Conservation (phyloP, 2,329 filamentous ascomycete species). For the Aspergillus alliaceus region DNA sequence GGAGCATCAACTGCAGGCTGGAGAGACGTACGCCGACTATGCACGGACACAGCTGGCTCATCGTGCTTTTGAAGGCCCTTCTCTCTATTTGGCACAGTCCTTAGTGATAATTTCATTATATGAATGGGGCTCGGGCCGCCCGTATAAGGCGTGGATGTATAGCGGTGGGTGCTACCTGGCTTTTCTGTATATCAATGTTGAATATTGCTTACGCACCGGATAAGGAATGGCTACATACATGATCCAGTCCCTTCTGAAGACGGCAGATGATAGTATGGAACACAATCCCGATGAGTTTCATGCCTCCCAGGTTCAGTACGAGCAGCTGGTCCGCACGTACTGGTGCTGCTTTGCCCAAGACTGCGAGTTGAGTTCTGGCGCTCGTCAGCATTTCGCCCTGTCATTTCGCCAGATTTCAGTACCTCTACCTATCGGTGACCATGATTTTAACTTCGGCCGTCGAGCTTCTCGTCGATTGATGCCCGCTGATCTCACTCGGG, state of each 20-base stretch:
- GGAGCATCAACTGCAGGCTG: constrained; percentile 22
- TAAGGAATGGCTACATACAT: constrained; percentile 41
- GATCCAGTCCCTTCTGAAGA: constrained; percentile 39
- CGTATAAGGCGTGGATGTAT: constrained; percentile 42
- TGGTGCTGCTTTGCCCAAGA: constrained; percentile 41
- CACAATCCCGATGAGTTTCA: constrained; percentile 35
- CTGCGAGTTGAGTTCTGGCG: constrained; percentile 38
- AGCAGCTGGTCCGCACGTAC: constrained; percentile 39
- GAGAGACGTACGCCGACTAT: constrained; percentile 34
- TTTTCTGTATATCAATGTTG: neutral
- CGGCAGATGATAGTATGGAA: constrained; percentile 39
- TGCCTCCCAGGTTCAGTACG: constrained; percentile 34
- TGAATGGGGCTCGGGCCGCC: constrained; percentile 37
- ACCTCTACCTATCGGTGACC: constrained; percentile 35
- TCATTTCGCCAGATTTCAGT: constrained; percentile 39
- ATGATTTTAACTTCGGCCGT: constrained; percentile 36
- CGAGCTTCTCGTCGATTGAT: constrained; percentile 24
- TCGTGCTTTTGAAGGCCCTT: constrained; percentile 34
- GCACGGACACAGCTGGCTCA: constrained; percentile 32
- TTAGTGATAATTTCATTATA: constrained; percentile 38
- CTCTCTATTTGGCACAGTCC: constrained; percentile 36
- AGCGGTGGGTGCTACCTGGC: constrained; percentile 25
- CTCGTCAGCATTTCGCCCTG: constrained; percentile 37
- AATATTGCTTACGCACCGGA: constrained; percentile 4
- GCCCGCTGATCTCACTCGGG: constrained; percentile 29